Base-by-base conservation (phyloP, 305 asterid genomes). In the Solanum hybrid region DNA sequence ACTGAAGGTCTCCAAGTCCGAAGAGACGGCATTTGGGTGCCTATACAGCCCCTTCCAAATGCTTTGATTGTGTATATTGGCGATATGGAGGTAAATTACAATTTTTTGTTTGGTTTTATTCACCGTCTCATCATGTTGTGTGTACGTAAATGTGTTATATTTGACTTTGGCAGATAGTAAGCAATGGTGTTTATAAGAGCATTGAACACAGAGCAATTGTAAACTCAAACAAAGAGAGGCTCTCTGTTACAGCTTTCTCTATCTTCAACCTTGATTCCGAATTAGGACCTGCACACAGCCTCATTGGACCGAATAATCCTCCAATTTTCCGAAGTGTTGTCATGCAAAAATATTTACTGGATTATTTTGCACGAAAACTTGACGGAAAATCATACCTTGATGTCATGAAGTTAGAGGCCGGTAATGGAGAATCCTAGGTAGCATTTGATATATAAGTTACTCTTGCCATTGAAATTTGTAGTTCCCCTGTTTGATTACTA, bases 261-360 rank as follows among this genome's bases (percentile, higher is more conserved):
- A 86, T 3, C 24, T 12, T 22, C 14, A 69, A 69, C 10, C 51
- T 86, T 2, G 80, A 37, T 1, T 79, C 95, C 1, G 92, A 91
- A 90, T 27, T 94, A 86, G 94, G 93, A 4, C 36, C 36, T 34
- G 2, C 36, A 34, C 36, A 34, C 37, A 93, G 92, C 89, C 90
- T 93, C 22, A 36, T 88, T 22, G 90, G 92, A 19, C 91, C 88
- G 0, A 14, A 90, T 9, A 92, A 90, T 78, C 95, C 93, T 15
- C 86, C 95, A 31, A 36, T 78, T 27, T 94, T 79, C 13, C 22
- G 0, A 79, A 79, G 64, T 0, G 35, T 80, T 13, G 4, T 3
- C 2, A 35, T 38, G 4, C 13, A 24, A 13, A 38, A 80, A 37
- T 80, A 80, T 80, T 38, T 80, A 6, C 35, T 0, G 22, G 36